Evolutionary conservation across 2,329 filamentous ascomycete genomes (phyloP).

Genomic region (Cercospora zeae-maydis): DNA sequence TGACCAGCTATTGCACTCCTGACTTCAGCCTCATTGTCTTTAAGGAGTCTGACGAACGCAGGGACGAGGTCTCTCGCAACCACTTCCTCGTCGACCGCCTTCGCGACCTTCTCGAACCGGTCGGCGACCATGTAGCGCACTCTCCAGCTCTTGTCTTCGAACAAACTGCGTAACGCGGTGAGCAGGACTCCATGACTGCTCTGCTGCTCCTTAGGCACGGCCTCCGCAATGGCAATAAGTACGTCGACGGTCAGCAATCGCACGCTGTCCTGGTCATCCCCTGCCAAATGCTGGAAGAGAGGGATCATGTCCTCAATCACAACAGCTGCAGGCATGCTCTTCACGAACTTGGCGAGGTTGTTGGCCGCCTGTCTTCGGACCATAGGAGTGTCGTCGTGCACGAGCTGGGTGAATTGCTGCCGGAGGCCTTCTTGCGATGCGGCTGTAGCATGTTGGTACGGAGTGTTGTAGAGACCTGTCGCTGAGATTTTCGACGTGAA

Average conservation of each 20-base stretch:
- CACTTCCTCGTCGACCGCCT: slow-evolving; percentile 96
- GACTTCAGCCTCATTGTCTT: slow-evolving; percentile 96
- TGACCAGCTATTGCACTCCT: slow-evolving; percentile 95
- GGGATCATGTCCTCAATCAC: slow-evolving; percentile 99
- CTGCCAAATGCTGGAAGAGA: slow-evolving; percentile 92
- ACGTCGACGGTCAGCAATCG: slow-evolving; percentile 93
- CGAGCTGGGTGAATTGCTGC: slow-evolving; percentile 85
- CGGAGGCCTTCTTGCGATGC: slow-evolving; percentile 87
- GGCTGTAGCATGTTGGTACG: slow-evolving; percentile 85
- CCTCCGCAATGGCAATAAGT: slow-evolving; percentile 92
- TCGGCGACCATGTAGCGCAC: slow-evolving; percentile 99
- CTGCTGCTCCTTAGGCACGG: slow-evolving; percentile 97
- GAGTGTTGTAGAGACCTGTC: slow-evolving; percentile 88
- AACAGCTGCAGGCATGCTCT: slow-evolving; percentile 86
- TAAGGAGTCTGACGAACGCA: slow-evolving; percentile 93
- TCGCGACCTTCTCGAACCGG: slow-evolving; percentile 98
- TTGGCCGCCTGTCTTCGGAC: slow-evolving; percentile 94
- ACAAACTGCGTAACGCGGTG: slow-evolving; percentile 83
- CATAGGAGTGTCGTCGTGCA: slow-evolving; percentile 99
- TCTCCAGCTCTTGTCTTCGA: slow-evolving; percentile 99
- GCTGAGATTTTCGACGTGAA: slow-evolving; percentile 99
- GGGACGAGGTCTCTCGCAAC: slow-evolving; percentile 90
- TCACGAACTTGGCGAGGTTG: slow-evolving; percentile 95
- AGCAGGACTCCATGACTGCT: slow-evolving; percentile 90
- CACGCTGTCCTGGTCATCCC: slow-evolving; percentile 97